A percentile compares a stretch with the other conserved stretches of the same genome.
Conservation (phyloP, 768 basidiomycete genomes). For the Mycena galericulata region DNA sequence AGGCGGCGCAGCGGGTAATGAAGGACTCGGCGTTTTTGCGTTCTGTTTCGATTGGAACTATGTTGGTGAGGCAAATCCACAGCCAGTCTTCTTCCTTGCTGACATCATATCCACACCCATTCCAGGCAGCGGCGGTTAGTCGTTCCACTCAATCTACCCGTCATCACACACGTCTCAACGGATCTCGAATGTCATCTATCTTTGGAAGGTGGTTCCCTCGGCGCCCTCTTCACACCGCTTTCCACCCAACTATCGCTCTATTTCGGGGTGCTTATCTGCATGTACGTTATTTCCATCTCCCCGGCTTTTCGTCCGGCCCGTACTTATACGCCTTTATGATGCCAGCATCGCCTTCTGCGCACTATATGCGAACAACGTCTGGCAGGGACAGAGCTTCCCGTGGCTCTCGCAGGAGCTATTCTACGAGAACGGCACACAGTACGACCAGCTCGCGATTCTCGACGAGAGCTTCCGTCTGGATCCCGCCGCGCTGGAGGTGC, state of each 20-base stretch:
- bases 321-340: no score
- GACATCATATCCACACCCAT: background rate
- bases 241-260: slow-evolving; percentile 65
- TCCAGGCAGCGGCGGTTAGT: slow-evolving; percentile 19
- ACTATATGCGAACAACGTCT: slow-evolving; percentile 61
- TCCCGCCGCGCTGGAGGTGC: slow-evolving; percentile 55
- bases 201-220: slow-evolving; percentile 59
- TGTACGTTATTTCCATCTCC: no score
- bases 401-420: slow-evolving; percentile 66
- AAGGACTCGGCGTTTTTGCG: slow-evolving; percentile 70
- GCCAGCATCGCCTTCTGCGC: slow-evolving; percentile 58
- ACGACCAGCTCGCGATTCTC: slow-evolving; percentile 65
- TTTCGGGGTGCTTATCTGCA: slow-evolving; percentile 65
- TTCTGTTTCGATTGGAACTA: slow-evolving; percentile 75
- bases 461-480: slow-evolving; percentile 63
- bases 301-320: no score
- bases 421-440: slow-evolving; percentile 63
- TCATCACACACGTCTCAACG: no score
- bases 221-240: slow-evolving; percentile 65
- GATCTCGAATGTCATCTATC: no score
- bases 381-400: slow-evolving; percentile 70
- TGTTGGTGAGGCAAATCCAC: slow-evolving; percentile 39
- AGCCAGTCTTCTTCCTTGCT: background rate
- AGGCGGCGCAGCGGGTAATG: slow-evolving; percentile 70
- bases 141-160: background rate